A percentile compares a stretch with the other conserved stretches of the same genome.
Conservation (phyloP, 345 rosid species). For the Pelargonium nanum region DNA sequence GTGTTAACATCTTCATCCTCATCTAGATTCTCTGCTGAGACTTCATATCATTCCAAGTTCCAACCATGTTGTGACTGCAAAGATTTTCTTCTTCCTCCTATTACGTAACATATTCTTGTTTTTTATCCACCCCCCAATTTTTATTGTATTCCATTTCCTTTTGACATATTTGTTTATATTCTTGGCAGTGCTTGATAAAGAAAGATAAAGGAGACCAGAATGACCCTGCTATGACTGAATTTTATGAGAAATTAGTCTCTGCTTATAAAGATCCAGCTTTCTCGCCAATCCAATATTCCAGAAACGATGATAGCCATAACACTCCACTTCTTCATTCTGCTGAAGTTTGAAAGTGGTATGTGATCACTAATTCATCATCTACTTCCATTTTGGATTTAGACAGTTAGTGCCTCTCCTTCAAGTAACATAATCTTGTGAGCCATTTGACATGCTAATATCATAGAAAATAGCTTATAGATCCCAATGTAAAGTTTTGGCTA, state of each 20-base stretch:
- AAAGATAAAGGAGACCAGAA: conserved; percentile 60
- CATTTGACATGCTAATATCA: background rate
- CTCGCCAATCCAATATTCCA: conserved; percentile 27
- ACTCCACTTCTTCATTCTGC: conserved; percentile 40
- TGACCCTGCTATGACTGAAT: conserved; percentile 46
- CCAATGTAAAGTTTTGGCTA: background rate
- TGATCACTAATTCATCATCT: background rate
- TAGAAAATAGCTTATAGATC: background rate
- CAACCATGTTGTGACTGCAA: too few relatives aligned
- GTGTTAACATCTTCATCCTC: too few relatives aligned
- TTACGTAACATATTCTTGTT: too few relatives aligned
- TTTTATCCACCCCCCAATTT: too few relatives aligned
- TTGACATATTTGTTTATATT: conserved; percentile 1
- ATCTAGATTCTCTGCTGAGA: too few relatives aligned
- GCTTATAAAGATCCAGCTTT: conserved; percentile 72
- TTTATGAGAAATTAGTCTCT: conserved; percentile 41
- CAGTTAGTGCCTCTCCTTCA: too few relatives aligned
- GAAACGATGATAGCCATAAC: conserved; percentile 26
- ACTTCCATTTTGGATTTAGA: background rate
- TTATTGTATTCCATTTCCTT: too few relatives aligned
- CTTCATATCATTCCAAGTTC: too few relatives aligned
- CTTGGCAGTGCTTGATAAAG: conserved; percentile 62
- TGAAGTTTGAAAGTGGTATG: conserved; percentile 15
- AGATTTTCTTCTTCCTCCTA: too few relatives aligned
- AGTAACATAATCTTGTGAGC: background rate